Base-by-base conservation (phyloP, 331 rosid genomes). In the Pyrus hybrid region DNA sequence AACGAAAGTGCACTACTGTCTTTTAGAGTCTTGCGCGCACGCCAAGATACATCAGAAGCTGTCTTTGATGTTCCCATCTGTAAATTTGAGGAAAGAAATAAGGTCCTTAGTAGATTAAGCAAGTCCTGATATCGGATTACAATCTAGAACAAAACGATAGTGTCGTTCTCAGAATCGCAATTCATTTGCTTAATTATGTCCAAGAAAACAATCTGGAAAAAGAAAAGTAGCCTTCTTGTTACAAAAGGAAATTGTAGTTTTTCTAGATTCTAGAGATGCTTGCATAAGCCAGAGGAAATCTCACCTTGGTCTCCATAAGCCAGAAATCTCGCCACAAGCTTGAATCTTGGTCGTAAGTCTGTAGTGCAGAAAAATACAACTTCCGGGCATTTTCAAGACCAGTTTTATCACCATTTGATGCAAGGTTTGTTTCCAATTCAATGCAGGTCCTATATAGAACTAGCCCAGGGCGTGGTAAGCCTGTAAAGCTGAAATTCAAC, bases 31-130 rank as follows among this genome's bases (percentile, higher is more conserved):
- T 76, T 94, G 74, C 85, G 87, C 6, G 96, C 93, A 23, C 95
- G 91, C 92, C 96, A 94, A 76, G 71, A 63, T 45, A 92, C 80
- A 6, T 87, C 89, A 73, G 84, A 80, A 8, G 97, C 92, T 26
- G 86, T 86, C 71, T 87, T 91, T 7, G 99, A 88, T 67, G 96
- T 87, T 74, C 97, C 97, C 88, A 90, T 83, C 99, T 94, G 97
- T 76, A 84, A 67, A 49, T 80, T 20, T 37, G 68, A 12, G 33
- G 65, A 68, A 73, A 64, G 12, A 60, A 53, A 16, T 6, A 63
- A 68, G 66, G 13, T 29, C 6, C 5, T 78, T 3, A 77, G 71
- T 26, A 43, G 30, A 13, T 2, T 28, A 51, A 17, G 21, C 57
- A 51, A 51, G 57, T 51, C n/a, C 57, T 18, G 21, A 51, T 51